These are phyloP conservation scores for Xylaria sp. DNA, from an alignment of 2,329 filamentous ascomycete species.

Conservation along the genomic window DNA sequence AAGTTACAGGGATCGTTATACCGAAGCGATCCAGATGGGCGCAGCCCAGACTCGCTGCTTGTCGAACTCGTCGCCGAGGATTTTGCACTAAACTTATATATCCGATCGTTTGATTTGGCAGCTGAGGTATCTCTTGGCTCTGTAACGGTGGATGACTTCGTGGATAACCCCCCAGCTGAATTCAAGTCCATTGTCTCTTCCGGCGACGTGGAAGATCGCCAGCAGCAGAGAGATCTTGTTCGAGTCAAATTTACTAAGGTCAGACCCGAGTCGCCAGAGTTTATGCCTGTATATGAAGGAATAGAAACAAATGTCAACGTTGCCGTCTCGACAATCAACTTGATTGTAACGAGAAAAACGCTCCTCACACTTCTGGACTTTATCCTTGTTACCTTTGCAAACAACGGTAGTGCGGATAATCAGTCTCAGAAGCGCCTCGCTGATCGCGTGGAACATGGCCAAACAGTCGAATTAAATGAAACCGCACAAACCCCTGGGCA, in stretches of 20 bases:
- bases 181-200: conserved; percentile 99
- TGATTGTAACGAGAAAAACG: conserved; percentile 92
- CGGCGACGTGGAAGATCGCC: conserved; percentile 71
- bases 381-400: conserved; percentile 87
- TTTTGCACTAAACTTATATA: conserved; percentile 86
- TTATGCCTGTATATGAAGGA: conserved; percentile 88
- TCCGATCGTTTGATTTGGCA: conserved; percentile 89
- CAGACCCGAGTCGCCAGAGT: conserved; percentile 89
- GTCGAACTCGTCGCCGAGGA: conserved; percentile 90
- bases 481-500: conserved; percentile 44
- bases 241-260: conserved; percentile 89
- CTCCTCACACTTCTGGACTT: conserved; percentile 93
- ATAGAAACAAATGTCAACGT: conserved; percentile 93
- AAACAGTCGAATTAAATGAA: conserved; percentile 48
- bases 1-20: conserved; percentile 92
- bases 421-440: conserved; percentile 44
- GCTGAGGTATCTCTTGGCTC: conserved; percentile 89
- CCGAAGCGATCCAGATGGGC: conserved; percentile 78
- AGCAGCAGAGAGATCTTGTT: conserved; percentile 81
- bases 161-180: conserved; percentile 84
- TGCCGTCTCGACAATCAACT: conserved; percentile 91
- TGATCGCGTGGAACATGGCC: conserved; percentile 43
- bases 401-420: conserved; percentile 49
- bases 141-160: conserved; percentile 90
- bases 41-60: conserved; percentile 77